phyloP scores from a whole-genome alignment of 1,284 basidiomycete species.

The Fomitopsis schrenkii region DNA sequence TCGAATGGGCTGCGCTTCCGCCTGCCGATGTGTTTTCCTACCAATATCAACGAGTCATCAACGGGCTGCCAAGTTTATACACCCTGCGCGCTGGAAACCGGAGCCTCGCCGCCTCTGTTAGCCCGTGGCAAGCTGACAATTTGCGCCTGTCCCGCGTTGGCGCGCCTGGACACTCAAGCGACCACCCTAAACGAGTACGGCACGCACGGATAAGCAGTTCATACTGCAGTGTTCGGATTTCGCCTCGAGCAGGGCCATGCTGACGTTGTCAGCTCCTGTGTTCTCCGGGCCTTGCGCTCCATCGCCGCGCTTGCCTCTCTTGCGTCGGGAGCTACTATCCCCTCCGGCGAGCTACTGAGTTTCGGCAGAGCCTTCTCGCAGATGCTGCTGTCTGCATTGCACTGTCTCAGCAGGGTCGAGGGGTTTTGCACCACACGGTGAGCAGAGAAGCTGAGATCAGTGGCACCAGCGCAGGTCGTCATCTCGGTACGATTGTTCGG shows the following conservation, averaged over 20 bases:
- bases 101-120: neutral
- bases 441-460: neutral
- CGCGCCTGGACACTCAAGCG: neutral
- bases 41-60: neutral
- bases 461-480: neutral
- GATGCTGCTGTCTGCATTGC: neutral
- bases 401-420: neutral
- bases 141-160: neutral
- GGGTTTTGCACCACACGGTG: neutral
- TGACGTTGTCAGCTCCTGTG: neutral
- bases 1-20: neutral
- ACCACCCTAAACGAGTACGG: constrained; percentile 1
- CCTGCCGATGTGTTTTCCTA: neutral
- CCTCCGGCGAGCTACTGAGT: neutral
- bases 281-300: neutral
- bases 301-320: neutral
- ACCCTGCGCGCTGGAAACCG: neutral
- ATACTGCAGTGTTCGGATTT: neutral
- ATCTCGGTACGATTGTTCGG: constrained; percentile 1
- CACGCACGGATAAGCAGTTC: neutral
- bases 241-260: neutral
- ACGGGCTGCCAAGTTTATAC: neutral
- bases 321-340: neutral
- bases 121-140: neutral
- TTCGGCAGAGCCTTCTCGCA: neutral